These are phyloP conservation scores for Solanum phureja DNA, from an alignment of 257 asterid genomes.

Conservation along the genomic window DNA sequence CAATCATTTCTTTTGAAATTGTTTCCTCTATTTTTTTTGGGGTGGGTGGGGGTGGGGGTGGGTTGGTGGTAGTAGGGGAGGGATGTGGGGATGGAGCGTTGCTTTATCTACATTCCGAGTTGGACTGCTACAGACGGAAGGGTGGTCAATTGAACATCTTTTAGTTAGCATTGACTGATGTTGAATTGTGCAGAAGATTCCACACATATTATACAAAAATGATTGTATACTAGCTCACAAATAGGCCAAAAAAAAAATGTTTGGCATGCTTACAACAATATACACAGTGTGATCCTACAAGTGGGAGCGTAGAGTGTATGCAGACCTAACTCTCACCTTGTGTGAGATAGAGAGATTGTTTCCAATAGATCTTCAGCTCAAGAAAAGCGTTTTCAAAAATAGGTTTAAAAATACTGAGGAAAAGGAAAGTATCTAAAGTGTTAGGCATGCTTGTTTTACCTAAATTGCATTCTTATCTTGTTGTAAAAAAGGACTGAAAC, in stretches of 20 bases:
- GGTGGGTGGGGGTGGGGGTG: neutral
- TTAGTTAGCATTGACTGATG: neutral
- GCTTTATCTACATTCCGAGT: neutral
- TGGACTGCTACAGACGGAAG: accelerated
- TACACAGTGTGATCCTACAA: neutral
- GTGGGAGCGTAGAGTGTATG: neutral
- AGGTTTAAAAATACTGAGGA: neutral
- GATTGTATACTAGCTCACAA: neutral
- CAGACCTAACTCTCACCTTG: neutral
- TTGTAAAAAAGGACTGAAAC: neutral
- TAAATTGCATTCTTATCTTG: neutral
- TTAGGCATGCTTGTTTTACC: neutral
- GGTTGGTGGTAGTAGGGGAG: neutral
- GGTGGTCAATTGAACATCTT: neutral
- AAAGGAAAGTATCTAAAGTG: neutral
- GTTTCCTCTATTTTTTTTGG: neutral
- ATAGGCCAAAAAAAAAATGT: neutral
- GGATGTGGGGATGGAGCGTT: neutral
- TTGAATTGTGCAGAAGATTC: neutral
- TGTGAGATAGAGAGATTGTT: neutral
- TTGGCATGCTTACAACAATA: neutral
- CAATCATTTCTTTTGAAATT: neutral
- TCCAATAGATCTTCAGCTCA: neutral
- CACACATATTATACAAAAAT: neutral
- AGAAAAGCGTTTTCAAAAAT: neutral